phyloP scores from a whole-genome alignment of 805 yeast species.

The Debaryomyces hansenii region DNA sequence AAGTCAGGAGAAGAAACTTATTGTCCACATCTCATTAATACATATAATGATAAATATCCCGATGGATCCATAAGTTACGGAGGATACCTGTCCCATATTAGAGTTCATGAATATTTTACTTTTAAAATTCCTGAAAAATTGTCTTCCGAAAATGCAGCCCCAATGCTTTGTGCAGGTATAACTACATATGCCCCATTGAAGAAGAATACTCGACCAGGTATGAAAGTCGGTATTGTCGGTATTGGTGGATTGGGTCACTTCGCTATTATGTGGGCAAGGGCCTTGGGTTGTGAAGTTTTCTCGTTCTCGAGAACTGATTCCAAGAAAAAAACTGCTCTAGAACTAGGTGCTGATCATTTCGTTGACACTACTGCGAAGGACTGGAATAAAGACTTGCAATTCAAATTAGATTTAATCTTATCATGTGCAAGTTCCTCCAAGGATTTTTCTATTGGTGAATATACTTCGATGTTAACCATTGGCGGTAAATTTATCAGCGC shows the following conservation, averaged over 20 bases:
- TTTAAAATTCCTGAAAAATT: conserved; percentile 51
- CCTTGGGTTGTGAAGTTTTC: conserved; percentile 52
- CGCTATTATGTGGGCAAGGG: conserved; percentile 57
- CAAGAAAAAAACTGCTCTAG: conserved; percentile 31
- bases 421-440: conserved; percentile 52
- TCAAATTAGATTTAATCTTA: conserved; percentile 52
- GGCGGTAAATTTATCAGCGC: conserved; percentile 26
- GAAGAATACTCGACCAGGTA: conserved; percentile 41
- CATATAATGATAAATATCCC: conserved; percentile 28
- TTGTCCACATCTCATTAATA: conserved; percentile 34
- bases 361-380: conserved; percentile 52
- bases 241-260: conserved; percentile 70
- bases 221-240: conserved; percentile 59
- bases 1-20: conserved; percentile 15
- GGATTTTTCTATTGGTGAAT: conserved; percentile 49
- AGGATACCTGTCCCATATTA: conserved; percentile 50
- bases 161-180: conserved; percentile 57
- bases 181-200: conserved; percentile 53
- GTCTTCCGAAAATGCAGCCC: conserved; percentile 44
- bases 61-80: conserved; percentile 37
- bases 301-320: conserved; percentile 27
- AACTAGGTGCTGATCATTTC: conserved; percentile 30
- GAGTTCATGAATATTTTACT: conserved; percentile 43
- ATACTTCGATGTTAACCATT: conserved; percentile 33
- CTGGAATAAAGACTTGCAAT: conserved; percentile 29